These are phyloP conservation scores for Pythium insidiosum DNA, from an alignment of 352 stramenopile genomes.

Conservation along the genomic window DNA sequence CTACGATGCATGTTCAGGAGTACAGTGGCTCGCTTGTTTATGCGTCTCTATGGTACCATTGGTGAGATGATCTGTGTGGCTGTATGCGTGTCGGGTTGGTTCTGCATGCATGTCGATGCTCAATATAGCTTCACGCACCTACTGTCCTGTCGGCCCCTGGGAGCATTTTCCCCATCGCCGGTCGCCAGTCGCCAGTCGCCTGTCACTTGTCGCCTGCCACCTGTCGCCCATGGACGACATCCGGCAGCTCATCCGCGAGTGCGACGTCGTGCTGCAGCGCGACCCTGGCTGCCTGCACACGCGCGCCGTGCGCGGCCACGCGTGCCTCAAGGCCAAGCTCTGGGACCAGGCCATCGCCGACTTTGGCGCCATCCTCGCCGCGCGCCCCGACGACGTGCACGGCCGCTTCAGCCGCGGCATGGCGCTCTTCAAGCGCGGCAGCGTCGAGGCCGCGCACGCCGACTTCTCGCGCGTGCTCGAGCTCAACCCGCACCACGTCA, in stretches of 20 bases:
- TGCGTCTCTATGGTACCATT: too few species aligned
- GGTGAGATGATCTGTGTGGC: too few species aligned
- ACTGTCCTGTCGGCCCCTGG: too few species aligned
- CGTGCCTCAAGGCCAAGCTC: constrained; percentile 63
- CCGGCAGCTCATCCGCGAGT: constrained; percentile 45
- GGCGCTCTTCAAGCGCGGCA: constrained; percentile 48
- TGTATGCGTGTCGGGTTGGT: too few species aligned
- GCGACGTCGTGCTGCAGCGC: constrained; percentile 24
- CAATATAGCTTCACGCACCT: too few species aligned
- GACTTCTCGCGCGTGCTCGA: constrained; percentile 62
- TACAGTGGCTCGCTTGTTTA: too few species aligned
- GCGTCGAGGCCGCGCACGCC: constrained; percentile 39
- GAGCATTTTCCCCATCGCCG: too few species aligned
- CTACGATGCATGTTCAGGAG: too few species aligned
- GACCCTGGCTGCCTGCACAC: constrained; percentile 52
- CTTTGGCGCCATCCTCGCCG: constrained; percentile 42
- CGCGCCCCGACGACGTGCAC: constrained; percentile 46
- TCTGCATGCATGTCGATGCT: too few species aligned
- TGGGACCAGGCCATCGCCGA: constrained; percentile 45
- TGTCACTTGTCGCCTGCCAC: too few species aligned
- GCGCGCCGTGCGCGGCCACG: constrained; percentile 48
- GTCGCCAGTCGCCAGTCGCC: too few species aligned
- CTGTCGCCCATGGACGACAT: too few species aligned
- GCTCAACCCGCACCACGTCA: constrained; percentile 66
- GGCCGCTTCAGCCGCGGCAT: constrained; percentile 66